Conservation (phyloP, 1,284 basidiomycete species). For the Anthracocystis panici-leucophaei region DNA sequence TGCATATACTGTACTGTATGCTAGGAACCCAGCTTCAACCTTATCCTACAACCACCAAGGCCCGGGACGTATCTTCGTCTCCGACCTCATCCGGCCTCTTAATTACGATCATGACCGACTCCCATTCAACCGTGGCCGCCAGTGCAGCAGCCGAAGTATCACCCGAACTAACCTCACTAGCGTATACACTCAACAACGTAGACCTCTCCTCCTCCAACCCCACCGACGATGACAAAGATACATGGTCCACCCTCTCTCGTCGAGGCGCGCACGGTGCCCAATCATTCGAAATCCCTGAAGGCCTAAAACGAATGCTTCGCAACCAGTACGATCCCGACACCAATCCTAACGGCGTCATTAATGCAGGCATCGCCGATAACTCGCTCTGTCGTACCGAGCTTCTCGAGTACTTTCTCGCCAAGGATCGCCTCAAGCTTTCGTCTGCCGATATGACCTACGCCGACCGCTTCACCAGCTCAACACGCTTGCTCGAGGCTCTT, state of each 20-base stretch:
- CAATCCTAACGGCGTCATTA: conserved; percentile 59
- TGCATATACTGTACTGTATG: no score
- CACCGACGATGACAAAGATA: conserved; percentile 5
- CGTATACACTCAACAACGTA: conserved; percentile 11
- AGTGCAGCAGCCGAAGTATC: conserved; percentile 11
- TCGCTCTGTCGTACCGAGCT: conserved; percentile 51
- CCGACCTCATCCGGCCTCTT: background rate
- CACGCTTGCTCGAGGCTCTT: conserved; percentile 41
- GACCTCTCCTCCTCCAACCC: conserved; percentile 9
- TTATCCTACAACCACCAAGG: background rate
- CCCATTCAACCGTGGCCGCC: background rate
- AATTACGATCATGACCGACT: conserved; percentile 4
- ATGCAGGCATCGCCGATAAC: conserved; percentile 60
- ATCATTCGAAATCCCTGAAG: conserved; percentile 25
- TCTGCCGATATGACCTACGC: conserved; percentile 58
- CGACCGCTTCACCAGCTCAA: conserved; percentile 43
- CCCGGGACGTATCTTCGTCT: background rate
- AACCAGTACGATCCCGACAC: conserved; percentile 46
- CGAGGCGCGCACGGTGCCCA: conserved; percentile 32
- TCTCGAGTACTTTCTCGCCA: conserved; percentile 44
- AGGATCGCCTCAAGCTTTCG: conserved; percentile 33
- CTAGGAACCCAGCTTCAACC: background rate
- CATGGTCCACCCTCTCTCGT: conserved; percentile 33
- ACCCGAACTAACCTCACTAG: conserved; percentile 17
- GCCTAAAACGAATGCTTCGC: conserved; percentile 25